Base-by-base conservation (phyloP, 768 basidiomycete species). In the Phanerodontia chrysosporium region DNA sequence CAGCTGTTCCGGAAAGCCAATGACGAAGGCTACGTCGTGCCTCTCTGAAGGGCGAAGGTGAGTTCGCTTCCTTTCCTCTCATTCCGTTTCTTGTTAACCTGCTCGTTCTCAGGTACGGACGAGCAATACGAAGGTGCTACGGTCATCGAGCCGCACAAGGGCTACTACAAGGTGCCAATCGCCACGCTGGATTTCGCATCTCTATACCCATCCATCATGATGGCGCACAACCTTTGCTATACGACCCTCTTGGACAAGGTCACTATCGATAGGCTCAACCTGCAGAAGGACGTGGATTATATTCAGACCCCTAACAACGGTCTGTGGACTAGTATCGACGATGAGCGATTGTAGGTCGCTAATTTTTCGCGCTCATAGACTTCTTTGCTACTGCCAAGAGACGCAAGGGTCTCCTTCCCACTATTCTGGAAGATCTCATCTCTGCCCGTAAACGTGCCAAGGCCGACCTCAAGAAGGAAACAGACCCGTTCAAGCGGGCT, bases 71-170 rank as follows among this genome's bases (percentile, higher is more conserved):
- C 16, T 27, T 28, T 13, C 45, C 30, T 35, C 18, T 14, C 42
- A 25, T 42, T 30, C n/a, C 16, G 36, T 45, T 25, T 44, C 29
- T 53, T n/a, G 35, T 46, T 5, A 14, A 24, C 21, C 24, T 16
- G 45, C 12, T 10, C 4, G 45, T 16, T 25, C 14, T 6, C 62
- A 94, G 92, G 93, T 16, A 76, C 85, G 2, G 97, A 98, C 63
- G 97, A 98, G 60, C 94, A 97, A 68, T 99, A 99, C 65, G 97
- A 98, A 76, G 97, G 97, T 63, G 97, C 97, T 3, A 99, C 95
- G 12, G 97, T 99, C 66, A 98, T 99, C 64, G 97, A 99, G 69
- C 97, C 97, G 3, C 86, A 83, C 71, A 94, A 88, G 68, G 97
- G 96, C 0, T 99, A 94, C 73, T 99, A 98, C 70, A 93, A 97